Evolutionary conservation across 192 early-diverging fungal genomes (phyloP), one percentile per base, ranked within the genome.

Genomic region (Linnemannia hyalina): DNA sequence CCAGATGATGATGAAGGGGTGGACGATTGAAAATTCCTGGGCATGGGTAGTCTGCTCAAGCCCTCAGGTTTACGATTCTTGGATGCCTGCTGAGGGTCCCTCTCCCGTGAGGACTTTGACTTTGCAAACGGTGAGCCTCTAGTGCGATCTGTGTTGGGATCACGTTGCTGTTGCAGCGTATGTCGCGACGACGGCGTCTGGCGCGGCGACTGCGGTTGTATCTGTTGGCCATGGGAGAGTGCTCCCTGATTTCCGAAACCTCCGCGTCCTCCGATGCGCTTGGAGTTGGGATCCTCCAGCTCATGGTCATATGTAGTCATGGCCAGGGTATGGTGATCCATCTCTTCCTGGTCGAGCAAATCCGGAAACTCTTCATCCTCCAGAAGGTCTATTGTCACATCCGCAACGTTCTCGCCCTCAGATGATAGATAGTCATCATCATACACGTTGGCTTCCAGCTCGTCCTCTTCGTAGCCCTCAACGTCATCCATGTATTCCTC

Each of bases 361-460:
- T 82, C 70, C 18, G 86, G 86, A 32, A 88, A 88, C 72, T 88
- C 86, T 52, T 88, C 86, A 26, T 88, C 86, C 32, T 88, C 86
- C 5, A 84, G 70, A 5, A 88, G 42, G 40, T 82, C 86, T 32
- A 90, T 91, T 42, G 88, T 90, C 9, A 77, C 87, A 44, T 92
- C 89, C 2, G 81, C 82, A 8, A 82, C 73, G 38, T 88, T 88
- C 47, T 91, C 91, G 35, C 76, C 83, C 8, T 76, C 85, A 36
- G 81, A 84, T n/a, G 76, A 88, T 6, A 73, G 63, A 63, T 76
- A 80, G 42, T 85, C 80, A 68, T 81, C 82, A 29, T 89, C 75
- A 26, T 75, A 77, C 49, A 81, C 76, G 18, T 77, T 79, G 0
- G 74, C 84, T 18, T 40, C 76, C 16, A 77, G 32, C 6, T 72